Conservation (phyloP, 2,329 filamentous ascomycete genomes). For the Pseudogymnoascus sp. region DNA sequence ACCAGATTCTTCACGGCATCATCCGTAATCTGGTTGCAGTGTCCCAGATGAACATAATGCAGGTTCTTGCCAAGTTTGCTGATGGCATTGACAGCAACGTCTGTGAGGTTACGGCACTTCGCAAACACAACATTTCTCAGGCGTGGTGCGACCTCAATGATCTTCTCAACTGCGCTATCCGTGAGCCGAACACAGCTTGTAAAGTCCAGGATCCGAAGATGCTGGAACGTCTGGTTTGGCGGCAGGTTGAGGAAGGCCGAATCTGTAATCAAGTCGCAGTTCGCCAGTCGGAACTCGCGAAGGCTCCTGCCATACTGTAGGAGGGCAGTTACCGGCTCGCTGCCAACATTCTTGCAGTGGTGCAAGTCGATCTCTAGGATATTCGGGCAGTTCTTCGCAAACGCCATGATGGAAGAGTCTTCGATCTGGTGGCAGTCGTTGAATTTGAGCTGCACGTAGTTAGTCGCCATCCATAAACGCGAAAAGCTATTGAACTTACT, state of each 20-base stretch:
- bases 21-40: slow-evolving; percentile 88
- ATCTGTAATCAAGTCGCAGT: slow-evolving; percentile 78
- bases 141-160: slow-evolving; percentile 77
- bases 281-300: slow-evolving; percentile 81
- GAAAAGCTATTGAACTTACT: slow-evolving; percentile 40
- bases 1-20: slow-evolving; percentile 78
- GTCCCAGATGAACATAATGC: slow-evolving; percentile 91
- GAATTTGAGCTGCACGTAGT: slow-evolving; percentile 64
- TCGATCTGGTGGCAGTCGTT: slow-evolving; percentile 85
- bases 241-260: slow-evolving; percentile 78
- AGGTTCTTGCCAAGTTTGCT: slow-evolving; percentile 87
- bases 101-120: slow-evolving; percentile 90
- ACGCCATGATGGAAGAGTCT: slow-evolving; percentile 72
- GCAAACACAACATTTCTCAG: slow-evolving; percentile 88
- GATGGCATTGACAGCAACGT: slow-evolving; percentile 79
- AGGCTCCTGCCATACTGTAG: slow-evolving; percentile 71
- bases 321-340: slow-evolving; percentile 73
- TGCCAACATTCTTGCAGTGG: slow-evolving; percentile 72
- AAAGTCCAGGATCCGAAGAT: slow-evolving; percentile 84
- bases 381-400: slow-evolving; percentile 81
- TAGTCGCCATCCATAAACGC: slow-evolving; percentile 11
- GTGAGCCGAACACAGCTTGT: slow-evolving; percentile 80
- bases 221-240: slow-evolving; percentile 62
- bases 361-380: slow-evolving; percentile 95
- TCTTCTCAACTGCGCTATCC: slow-evolving; percentile 79